Percentiles rank a stretch among this genome's conserved stretches.
These are phyloP conservation scores for Fusarium goolgardi DNA, from an alignment of 2,329 filamentous ascomycete species.

Conservation along the genomic window DNA sequence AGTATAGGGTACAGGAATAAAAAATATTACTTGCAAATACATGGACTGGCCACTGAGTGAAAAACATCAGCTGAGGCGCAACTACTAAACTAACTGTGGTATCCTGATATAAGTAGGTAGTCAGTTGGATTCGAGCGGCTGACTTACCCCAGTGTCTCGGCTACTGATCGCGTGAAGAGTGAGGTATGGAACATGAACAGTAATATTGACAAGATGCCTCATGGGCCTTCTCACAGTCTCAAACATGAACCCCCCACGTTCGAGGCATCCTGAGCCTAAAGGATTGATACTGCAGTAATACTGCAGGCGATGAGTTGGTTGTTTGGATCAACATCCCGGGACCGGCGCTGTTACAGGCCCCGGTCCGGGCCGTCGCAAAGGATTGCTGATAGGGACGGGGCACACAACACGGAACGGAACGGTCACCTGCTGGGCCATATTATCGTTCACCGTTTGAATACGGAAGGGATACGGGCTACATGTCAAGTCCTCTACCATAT, in stretches of 20 bases:
- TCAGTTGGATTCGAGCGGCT: background rate
- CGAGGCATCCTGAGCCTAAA: background rate
- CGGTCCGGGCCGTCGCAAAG: constrained; percentile 21
- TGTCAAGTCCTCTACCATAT: constrained; percentile 9
- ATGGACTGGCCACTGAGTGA: background rate
- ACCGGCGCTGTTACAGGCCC: constrained; percentile 11
- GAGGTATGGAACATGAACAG: background rate
- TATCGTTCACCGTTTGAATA: constrained; percentile 35
- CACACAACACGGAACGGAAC: background rate
- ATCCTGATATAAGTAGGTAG: background rate
- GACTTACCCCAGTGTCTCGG: constrained; percentile 4
- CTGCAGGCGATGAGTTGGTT: background rate
- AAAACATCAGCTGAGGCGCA: background rate
- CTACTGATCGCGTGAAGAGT: constrained; percentile 2
- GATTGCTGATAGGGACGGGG: constrained; percentile 29
- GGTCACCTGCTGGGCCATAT: constrained; percentile 6
- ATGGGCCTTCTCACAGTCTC: background rate
- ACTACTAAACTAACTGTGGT: background rate
- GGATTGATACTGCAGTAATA: background rate
- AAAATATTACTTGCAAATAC: background rate
- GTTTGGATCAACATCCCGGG: background rate
- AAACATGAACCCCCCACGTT: background rate
- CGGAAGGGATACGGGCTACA: constrained; percentile 33
- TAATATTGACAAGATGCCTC: background rate
- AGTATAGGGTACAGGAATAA: constrained; percentile 23